Evolutionary conservation across 164 flowering plant species (phyloP).

Genomic region (Aristolochia fimbriata): DNA sequence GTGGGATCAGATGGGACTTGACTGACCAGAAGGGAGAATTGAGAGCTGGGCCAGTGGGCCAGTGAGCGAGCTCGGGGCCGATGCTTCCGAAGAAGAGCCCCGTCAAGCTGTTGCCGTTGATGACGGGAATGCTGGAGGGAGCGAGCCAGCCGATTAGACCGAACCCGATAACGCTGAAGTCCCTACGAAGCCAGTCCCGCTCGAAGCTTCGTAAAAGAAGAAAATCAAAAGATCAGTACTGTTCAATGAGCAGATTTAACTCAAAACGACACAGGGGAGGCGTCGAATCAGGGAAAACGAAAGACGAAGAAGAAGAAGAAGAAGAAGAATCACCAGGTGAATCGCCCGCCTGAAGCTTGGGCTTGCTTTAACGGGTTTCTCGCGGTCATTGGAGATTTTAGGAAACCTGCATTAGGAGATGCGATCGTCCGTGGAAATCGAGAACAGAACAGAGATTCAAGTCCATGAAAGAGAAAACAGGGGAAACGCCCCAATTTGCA

Average conservation of each 20-base stretch:
- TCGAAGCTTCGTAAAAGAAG: constrained; percentile 31
- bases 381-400: constrained; percentile 28
- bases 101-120: constrained; percentile 80
- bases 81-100: constrained; percentile 92
- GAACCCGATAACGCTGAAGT: constrained; percentile 81
- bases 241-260: not conserved
- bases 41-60: constrained; percentile 77
- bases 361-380: constrained; percentile 52
- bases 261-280: not conserved
- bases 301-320: not conserved
- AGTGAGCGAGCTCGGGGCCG: constrained; percentile 79
- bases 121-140: constrained; percentile 79
- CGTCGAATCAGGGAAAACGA: not conserved
- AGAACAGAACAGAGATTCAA: too few species aligned
- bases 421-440: not conserved
- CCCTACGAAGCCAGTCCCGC: constrained; percentile 78
- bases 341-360: constrained; percentile 40
- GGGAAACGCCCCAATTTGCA: too few species aligned
- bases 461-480: too few species aligned
- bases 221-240: not conserved
- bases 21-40: constrained; percentile 72
- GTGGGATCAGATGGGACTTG: not conserved
- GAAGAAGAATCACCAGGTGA: constrained; percentile 41
- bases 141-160: constrained; percentile 96
- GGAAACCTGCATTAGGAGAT: constrained; percentile 32